Conservation (phyloP, 805 yeast species). For the Saccharomycopsis synnaedendra region DNA sequence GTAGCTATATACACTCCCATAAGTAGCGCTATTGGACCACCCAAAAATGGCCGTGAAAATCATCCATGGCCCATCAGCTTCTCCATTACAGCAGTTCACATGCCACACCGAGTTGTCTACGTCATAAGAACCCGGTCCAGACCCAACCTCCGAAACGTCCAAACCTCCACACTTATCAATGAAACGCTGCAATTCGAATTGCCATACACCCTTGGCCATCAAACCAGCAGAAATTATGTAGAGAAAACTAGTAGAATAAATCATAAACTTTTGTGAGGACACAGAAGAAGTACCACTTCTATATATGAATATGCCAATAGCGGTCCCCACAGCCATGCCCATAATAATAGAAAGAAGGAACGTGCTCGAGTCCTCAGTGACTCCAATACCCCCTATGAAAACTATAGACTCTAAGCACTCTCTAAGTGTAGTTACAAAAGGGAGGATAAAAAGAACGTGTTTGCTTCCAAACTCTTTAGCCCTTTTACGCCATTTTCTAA, state of each 20-base stretch:
- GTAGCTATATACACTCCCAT: constrained; percentile 73
- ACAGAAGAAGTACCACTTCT: constrained; percentile 61
- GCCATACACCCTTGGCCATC: constrained; percentile 84
- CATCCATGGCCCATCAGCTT: constrained; percentile 92
- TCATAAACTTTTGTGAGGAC: constrained; percentile 63
- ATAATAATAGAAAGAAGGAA: constrained; percentile 51
- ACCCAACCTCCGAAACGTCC: constrained; percentile 81
- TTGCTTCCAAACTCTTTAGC: constrained; percentile 34
- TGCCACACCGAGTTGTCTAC: constrained; percentile 78
- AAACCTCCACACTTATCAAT: constrained; percentile 67
- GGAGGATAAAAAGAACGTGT: constrained; percentile 65
- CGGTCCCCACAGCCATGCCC: constrained; percentile 48
- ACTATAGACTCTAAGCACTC: constrained; percentile 91
- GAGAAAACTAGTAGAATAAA: constrained; percentile 66
- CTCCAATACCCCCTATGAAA: constrained; percentile 81
- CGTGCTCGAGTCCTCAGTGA: constrained; percentile 54
- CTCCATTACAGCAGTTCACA: constrained; percentile 88
- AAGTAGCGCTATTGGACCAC: constrained; percentile 92
- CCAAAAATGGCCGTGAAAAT: constrained; percentile 79
- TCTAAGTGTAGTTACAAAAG: constrained; percentile 76
- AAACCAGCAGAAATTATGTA: constrained; percentile 83
- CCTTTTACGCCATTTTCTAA: constrained; percentile 16
- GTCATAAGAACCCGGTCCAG: constrained; percentile 91
- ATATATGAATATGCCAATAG: constrained; percentile 59
- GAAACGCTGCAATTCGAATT: constrained; percentile 67